Base-by-base conservation (phyloP, 2,329 filamentous ascomycete genomes). In the Trichoderma polysporum region DNA sequence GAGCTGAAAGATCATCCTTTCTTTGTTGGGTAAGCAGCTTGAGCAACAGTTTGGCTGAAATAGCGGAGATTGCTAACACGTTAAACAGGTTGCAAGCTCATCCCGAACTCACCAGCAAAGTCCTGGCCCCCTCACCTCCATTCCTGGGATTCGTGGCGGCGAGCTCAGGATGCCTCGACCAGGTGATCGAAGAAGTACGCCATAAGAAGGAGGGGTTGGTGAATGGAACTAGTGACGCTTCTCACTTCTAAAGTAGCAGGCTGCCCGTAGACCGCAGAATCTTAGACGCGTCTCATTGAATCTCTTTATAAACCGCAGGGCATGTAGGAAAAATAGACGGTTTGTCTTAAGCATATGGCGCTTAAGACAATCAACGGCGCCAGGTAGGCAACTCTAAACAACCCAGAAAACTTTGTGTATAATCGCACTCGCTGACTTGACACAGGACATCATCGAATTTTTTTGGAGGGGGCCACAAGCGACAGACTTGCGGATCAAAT, bases 61-160 rank as follows among this genome's bases (percentile, higher is more conserved):
- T 45, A n/a, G 7, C 27, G 71, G 90, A 69, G 91, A 22, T 8
- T 12, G n/a, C 41, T 45, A 45, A 45, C 22, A 4, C 6, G 1
- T 3, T 5, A 12, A 22, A 45, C 49, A 53, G 49, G 27, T 37
- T 95, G 9, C 94, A 97, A 78, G 94, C 91, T 78, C 93, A 97
- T 77, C 93, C 94, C 2, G 93, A 97, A 78, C 97, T 94, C 76
- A 83, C 92, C 59, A 90, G 86, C 71, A 85, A 52, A 22, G 69
- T 71, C 4, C 70, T 71, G 1, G 66, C 63, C 53, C 70, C 70
- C 2, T 72, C 70, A 6, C 70, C 54, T 8, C 56, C 64, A 35
- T 95, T 92, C 79, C 84, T 97, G 25, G 93, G 93, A 54, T 94
- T 97, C 76, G 86, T 97, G 54, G 93, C 93, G 35, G 91, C 93